Base-by-base conservation (phyloP, 1,284 basidiomycete genomes). In the Wolfiporia cocos region DNA sequence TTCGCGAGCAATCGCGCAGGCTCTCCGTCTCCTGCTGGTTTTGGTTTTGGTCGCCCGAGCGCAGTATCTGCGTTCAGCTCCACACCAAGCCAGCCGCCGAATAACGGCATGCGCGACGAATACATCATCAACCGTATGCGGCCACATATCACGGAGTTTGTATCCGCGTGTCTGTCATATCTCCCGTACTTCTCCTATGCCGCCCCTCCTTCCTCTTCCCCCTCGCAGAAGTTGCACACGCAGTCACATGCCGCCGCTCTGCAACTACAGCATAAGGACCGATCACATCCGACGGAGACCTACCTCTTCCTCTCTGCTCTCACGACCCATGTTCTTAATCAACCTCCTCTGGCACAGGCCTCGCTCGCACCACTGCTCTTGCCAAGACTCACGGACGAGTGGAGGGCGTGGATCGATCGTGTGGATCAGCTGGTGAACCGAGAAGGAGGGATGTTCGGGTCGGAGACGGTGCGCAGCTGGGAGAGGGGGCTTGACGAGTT, bases 141-240 rank as follows among this genome's bases (percentile, higher is more conserved):
- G 41, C 81, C 83, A 17, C 78, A 81, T 56, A 78, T 88, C 40
- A 65, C 71, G 39, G 86, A 88, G 39, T 90, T 87, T 49, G 76
- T 82, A 23, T 73, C 86, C 3, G 74, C 81, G 14, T 84, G 76
- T 58, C 72, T 77, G 55, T 81, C 87, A 6, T 90, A 89, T 56
- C 74, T 90, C 36, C 85, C 85, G 2, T 90, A 90, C 59, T 90
- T 90, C 58, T 84, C 86, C 17, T 78, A 74, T 51, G 61, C 73
- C 34, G 57, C 72, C 15, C 44, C 63, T 12, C 19, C 14, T 15
- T 14, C 40, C 22, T 44, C 57, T 48, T 47, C 57, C 38, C 53
- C 55, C 49, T 48, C 55, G 21, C 52, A 55, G 42, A 49, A 46
- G 36, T 41, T 48, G 38, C 69, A 51, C 18, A 26, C 52, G 11